These are phyloP conservation scores for Mycogone perniciosa DNA, from an alignment of 2,329 filamentous ascomycete species.

Conservation along the genomic window DNA sequence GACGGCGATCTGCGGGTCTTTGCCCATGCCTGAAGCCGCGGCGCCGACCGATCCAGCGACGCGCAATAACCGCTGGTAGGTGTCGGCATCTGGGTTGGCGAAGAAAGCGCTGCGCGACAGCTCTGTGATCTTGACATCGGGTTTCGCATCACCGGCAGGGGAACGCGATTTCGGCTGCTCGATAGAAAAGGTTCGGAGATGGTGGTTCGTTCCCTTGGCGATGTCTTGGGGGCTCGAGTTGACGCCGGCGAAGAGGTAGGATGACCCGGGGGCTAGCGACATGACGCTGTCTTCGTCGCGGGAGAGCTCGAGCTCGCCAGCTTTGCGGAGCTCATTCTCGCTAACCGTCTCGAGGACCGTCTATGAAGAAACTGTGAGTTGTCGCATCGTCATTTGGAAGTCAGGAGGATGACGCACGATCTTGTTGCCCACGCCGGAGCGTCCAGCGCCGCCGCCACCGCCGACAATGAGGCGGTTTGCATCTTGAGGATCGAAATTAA, in stretches of 20 bases:
- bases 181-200: constrained; percentile 72
- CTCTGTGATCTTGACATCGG: constrained; percentile 41
- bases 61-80: constrained; percentile 55
- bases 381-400: background rate
- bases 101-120: constrained; percentile 49
- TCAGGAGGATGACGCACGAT: constrained; percentile 53
- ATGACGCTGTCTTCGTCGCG: constrained; percentile 85
- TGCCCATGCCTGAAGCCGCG: constrained; percentile 70
- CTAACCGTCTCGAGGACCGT: constrained; percentile 65
- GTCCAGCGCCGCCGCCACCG: constrained; percentile 78
- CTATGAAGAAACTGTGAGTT: constrained; percentile 32
- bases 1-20: constrained; percentile 69
- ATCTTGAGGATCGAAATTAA: constrained; percentile 81
- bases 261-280: constrained; percentile 64
- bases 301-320: constrained; percentile 70
- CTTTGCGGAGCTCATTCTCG: constrained; percentile 56
- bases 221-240: constrained; percentile 72
- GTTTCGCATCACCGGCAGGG: constrained; percentile 23
- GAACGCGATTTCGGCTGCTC: constrained; percentile 31
- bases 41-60: constrained; percentile 64
- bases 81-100: constrained; percentile 39
- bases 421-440: constrained; percentile 79
- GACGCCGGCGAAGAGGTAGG: constrained; percentile 64
- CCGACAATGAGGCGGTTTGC: constrained; percentile 71
- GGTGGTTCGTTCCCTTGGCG: constrained; percentile 70